These are phyloP conservation scores for Prunus dulcis DNA, from an alignment of 306 rosid species.

Conservation along the genomic window DNA sequence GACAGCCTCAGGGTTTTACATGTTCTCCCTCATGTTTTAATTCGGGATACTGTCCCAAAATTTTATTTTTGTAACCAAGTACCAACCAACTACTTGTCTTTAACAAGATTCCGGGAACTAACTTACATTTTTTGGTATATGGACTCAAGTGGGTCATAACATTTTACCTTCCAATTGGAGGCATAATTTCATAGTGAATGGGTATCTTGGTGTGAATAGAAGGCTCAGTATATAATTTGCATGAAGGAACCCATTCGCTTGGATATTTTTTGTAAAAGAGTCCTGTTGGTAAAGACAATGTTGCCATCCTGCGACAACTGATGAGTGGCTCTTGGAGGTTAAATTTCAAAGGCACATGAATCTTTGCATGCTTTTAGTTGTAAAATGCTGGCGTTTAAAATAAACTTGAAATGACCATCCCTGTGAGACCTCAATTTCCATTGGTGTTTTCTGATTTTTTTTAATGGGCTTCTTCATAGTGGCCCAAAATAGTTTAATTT, in stretches of 20 bases:
- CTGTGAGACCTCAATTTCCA: not conserved
- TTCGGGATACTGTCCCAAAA: constrained; percentile 5
- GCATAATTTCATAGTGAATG: not conserved
- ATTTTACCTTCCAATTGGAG: not conserved
- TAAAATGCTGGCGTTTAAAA: not conserved
- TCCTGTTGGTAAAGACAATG: not conserved
- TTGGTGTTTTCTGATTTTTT: not conserved
- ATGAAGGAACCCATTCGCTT: no score
- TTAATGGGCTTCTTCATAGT: not conserved
- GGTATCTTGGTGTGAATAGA: not conserved
- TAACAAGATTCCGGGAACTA: no score
- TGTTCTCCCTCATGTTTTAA: not conserved
- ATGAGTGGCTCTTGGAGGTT: not conserved
- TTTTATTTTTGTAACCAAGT: not conserved
- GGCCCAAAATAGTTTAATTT: not conserved
- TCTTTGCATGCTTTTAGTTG: not conserved
- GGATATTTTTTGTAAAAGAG: no score
- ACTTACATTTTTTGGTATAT: no score
- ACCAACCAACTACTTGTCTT: not conserved
- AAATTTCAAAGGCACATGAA: not conserved
- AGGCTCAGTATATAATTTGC: not conserved
- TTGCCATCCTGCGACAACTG: not conserved
- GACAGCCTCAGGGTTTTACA: not conserved
- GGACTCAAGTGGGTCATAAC: not conserved
- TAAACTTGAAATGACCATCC: not conserved